Percentiles rank a stretch among this genome's conserved stretches.
Conservation (phyloP, 768 basidiomycete species). For the Kwoniella europaea region DNA sequence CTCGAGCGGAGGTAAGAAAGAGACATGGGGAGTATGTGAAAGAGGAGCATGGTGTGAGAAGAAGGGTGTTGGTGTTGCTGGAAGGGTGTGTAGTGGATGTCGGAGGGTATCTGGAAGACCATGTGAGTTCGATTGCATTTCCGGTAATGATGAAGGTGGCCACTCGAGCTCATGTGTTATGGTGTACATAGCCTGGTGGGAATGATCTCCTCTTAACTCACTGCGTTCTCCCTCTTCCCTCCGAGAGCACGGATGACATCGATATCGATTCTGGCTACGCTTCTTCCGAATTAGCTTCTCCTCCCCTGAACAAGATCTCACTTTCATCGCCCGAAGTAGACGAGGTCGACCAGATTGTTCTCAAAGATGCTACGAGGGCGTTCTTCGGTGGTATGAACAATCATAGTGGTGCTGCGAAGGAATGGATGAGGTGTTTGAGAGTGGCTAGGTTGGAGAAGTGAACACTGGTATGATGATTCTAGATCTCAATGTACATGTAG, state of each 20-base stretch:
- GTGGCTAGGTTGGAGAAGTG: constrained; percentile 39
- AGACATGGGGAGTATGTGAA: constrained; percentile 42
- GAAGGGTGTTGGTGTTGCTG: constrained; percentile 63
- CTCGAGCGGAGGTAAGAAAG: constrained; percentile 35
- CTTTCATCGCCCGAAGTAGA: not conserved
- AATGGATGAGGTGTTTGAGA: constrained; percentile 52
- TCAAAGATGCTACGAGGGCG: constrained; percentile 67
- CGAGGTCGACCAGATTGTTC: constrained; percentile 20
- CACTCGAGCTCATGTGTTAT: not conserved
- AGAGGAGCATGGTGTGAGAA: constrained; percentile 27
- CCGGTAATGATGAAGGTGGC: not conserved
- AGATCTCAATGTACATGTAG: not conserved
- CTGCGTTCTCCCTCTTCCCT: constrained; percentile 54
- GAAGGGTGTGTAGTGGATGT: constrained; percentile 70
- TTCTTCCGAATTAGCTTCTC: constrained; percentile 25
- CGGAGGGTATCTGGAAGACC: constrained; percentile 68
- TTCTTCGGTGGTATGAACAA: constrained; percentile 76
- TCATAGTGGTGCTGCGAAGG: constrained; percentile 63
- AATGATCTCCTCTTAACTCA: constrained; percentile 65
- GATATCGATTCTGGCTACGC: constrained; percentile 43
- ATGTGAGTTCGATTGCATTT: constrained; percentile 63
- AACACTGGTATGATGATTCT: not conserved
- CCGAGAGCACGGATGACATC: constrained; percentile 2
- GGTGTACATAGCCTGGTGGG: constrained; percentile 67
- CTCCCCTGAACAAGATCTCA: constrained; percentile 1